Base-by-base conservation (phyloP, 257 asterid genomes). In the Gentiana straminea region DNA sequence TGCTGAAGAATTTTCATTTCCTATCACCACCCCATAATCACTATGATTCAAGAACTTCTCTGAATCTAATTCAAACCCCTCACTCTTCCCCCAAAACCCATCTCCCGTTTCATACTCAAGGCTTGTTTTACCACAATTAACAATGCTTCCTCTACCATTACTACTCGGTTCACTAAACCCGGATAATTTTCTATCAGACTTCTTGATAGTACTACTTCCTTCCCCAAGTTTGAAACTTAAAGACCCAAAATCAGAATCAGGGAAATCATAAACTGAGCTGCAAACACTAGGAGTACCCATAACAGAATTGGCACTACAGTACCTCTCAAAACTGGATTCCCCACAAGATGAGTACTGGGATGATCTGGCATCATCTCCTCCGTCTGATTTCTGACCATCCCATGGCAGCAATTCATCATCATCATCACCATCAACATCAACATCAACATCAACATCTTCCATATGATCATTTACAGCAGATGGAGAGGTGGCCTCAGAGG, bases 261-360 rank as follows among this genome's bases (percentile, higher is more conserved):
- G 73, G 64, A 70, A 71, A 38, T 74, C 79, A 66, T 54, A 67
- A 74, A 65, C 79, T 35, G 79, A 74, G 67, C 80, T 73, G 47
- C 80, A 74, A 55, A 81, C 70, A 58, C 91, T 83, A 49, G 97
- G 97, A 37, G 97, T 89, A 13, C 92, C 95, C 89, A 85, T 78
- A 13, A 84, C 87, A 34, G 97, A 89, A 77, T 75, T 78, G 67
- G 95, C 94, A 68, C 95, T 89, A 56, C 89, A 89, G 71, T 85
- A 89, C 67, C 86, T 79, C 54, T 89, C 97, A 64, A 79, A 81
- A 70, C 85, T 95, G 34, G 97, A 89, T 49, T 69, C 94, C 9
- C 84, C 92, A 65, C 95, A 86, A 2, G 95, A 86, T 3, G 95
- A 86, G 79, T 82, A 82, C 65, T 74, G 74, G 4, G 94, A 84